Evolutionary conservation across 2,329 filamentous ascomycete species (phyloP).

Genomic region (Neodidymelliopsis sp.): DNA sequence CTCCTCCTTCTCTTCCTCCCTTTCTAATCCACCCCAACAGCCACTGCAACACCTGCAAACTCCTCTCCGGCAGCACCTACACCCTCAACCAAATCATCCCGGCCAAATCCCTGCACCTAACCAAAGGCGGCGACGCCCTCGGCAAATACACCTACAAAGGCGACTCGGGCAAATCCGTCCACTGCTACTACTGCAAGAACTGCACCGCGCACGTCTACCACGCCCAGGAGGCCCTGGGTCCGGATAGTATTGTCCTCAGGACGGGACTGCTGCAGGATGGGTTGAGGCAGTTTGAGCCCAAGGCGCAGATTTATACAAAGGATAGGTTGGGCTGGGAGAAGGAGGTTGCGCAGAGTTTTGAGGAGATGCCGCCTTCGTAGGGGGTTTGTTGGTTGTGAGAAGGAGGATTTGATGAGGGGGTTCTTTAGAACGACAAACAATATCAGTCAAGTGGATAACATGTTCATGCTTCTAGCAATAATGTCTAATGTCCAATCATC

Average conservation of each 20-base stretch:
- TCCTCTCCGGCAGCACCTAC: conserved; percentile 59
- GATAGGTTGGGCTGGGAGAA: conserved; percentile 60
- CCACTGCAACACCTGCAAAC: conserved; percentile 66
- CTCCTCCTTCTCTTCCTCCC: too few species aligned
- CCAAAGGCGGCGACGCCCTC: conserved; percentile 56
- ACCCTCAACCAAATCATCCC: conserved; percentile 64
- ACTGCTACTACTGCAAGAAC: conserved; percentile 66
- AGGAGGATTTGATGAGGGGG: too few species aligned
- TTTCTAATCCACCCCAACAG: conserved; percentile 43
- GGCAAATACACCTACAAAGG: conserved; percentile 64
- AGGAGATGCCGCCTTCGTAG: conserved; percentile 51
- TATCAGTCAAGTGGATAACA: conserved; percentile 1
- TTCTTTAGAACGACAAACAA: too few species aligned
- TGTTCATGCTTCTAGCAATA: conserved; percentile 22
- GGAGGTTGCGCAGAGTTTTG: conserved; percentile 54
- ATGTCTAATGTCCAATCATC: too few species aligned
- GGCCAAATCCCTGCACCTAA: conserved; percentile 58
- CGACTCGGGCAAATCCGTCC: conserved; percentile 63
- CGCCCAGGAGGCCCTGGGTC: conserved; percentile 60
- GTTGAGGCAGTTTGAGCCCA: conserved; percentile 57
- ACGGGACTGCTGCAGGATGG: conserved; percentile 58
- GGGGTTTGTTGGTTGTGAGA: not conserved
- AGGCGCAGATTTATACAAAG: conserved; percentile 64
- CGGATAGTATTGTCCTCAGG: conserved; percentile 61
- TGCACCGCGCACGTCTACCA: conserved; percentile 65